Percentiles rank a stretch among this genome's conserved stretches.
These are phyloP conservation scores for Xylariaceae sp. DNA, from an alignment of 2,329 filamentous ascomycete species.

Conservation along the genomic window DNA sequence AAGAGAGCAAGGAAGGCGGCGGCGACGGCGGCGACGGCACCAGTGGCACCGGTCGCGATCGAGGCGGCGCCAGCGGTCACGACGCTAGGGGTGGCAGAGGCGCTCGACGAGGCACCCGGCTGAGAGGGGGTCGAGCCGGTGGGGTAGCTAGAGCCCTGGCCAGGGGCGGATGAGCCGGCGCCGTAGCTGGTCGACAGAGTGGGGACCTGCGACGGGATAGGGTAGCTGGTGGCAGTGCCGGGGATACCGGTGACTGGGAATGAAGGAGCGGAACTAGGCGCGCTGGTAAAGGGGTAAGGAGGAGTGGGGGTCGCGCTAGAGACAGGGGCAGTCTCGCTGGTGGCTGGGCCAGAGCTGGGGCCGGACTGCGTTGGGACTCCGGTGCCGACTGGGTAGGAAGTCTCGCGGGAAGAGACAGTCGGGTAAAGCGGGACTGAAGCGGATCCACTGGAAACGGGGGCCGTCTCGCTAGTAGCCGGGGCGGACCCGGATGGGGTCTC, in stretches of 20 bases:
- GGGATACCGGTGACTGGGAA: not conserved
- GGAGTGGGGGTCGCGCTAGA: conserved; percentile 2
- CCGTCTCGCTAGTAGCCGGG: not conserved
- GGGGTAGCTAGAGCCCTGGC: conserved; percentile 39
- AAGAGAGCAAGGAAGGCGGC: conserved; percentile 31
- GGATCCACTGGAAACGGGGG: no score
- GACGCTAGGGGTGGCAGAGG: conserved; percentile 16
- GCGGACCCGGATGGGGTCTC: not conserved
- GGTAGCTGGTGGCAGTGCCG: conserved; percentile 8
- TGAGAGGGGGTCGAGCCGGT: not conserved
- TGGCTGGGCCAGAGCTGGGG: no score
- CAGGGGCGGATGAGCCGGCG: conserved; percentile 57
- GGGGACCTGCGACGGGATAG: not conserved
- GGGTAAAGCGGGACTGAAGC: not conserved
- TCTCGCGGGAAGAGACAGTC: not conserved
- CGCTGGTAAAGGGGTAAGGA: conserved; percentile 1
- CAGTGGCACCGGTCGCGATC: conserved; percentile 25
- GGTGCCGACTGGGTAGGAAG: conserved; percentile 13
- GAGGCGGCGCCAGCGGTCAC: conserved; percentile 26
- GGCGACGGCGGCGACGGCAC: conserved; percentile 25
- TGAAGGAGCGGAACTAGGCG: not conserved
- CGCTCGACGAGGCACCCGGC: conserved; percentile 6
- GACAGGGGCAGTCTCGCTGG: not conserved
- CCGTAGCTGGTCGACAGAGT: conserved; percentile 21
- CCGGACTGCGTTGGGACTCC: no score